Percentiles rank a stretch among this genome's conserved stretches.
phyloP scores from a whole-genome alignment of 2,329 filamentous ascomycete species.

The Fusarium penzigii region DNA sequence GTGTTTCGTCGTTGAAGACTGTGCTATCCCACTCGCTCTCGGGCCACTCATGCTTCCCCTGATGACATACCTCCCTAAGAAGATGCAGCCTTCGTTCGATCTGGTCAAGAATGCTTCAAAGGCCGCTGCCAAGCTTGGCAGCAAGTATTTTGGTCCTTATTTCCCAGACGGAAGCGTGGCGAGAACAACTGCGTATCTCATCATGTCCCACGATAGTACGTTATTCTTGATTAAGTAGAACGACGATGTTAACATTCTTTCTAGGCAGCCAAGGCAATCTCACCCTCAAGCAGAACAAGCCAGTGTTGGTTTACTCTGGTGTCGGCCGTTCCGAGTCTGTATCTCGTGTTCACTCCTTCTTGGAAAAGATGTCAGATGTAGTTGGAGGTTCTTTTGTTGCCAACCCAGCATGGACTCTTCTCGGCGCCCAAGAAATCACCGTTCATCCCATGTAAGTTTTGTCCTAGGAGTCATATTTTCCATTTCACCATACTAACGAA shows the following conservation, averaged over 20 bases:
- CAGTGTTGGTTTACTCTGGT: conserved; percentile 59
- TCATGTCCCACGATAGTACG: conserved; percentile 66
- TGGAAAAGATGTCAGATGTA: conserved; percentile 55
- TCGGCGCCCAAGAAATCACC: conserved; percentile 60
- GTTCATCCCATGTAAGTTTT: conserved; percentile 57
- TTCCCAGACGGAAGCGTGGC: conserved; percentile 55
- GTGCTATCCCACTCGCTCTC: conserved; percentile 59
- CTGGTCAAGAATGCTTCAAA: conserved; percentile 5
- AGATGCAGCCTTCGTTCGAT: conserved; percentile 41
- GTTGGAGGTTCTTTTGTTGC: conserved; percentile 62
- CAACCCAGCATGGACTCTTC: conserved; percentile 57
- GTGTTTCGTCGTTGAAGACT: conserved; percentile 66
- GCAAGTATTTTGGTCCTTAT: conserved; percentile 61
- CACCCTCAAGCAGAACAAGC: conserved; percentile 59
- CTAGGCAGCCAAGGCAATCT: conserved; percentile 59
- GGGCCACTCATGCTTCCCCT: conserved; percentile 57
- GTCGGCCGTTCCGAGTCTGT: conserved; percentile 58
- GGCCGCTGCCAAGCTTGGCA: conserved; percentile 36
- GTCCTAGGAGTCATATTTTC: no score
- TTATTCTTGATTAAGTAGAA: background rate
- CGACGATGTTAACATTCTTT: background rate
- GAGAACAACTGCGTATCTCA: conserved; percentile 63
- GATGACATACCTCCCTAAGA: conserved; percentile 41
- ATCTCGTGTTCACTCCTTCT: conserved; percentile 50
- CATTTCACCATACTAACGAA: no score